Percentiles rank a stretch among this genome's conserved stretches.
Conservation (phyloP, 73 alveolate species). For the Paramecium sexaurelia region DNA sequence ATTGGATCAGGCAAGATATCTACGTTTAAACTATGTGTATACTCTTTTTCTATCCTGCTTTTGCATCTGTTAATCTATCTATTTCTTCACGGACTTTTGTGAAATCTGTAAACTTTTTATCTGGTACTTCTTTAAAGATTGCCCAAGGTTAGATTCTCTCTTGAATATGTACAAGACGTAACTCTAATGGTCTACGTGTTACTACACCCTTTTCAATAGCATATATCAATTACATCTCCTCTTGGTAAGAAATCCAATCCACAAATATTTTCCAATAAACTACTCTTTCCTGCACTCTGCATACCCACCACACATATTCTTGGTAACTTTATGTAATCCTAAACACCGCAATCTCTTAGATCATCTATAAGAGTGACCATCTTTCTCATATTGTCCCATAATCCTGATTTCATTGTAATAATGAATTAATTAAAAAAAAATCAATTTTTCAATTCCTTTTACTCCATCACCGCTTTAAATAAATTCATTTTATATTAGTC, state of each 20-base stretch:
- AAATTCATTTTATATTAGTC: constrained; percentile 64
- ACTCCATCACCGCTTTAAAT: constrained; percentile 57
- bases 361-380: constrained; percentile 72
- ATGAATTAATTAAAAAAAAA: neutral
- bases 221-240: constrained; percentile 78
- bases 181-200: constrained; percentile 93
- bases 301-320: constrained; percentile 84
- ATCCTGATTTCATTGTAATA: constrained; percentile 58
- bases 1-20: constrained; percentile 79
- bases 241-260: constrained; percentile 93
- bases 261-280: constrained; percentile 83
- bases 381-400: constrained; percentile 68
- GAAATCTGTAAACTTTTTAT: constrained; percentile 77
- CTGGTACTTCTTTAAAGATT: constrained; percentile 75
- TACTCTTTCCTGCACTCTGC: constrained; percentile 87
- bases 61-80: constrained; percentile 90
- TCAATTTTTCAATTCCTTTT: constrained; percentile 40
- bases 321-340: constrained; percentile 79
- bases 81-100: constrained; percentile 85
- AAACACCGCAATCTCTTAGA: constrained; percentile 81
- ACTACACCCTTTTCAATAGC: constrained; percentile 77
- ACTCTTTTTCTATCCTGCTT: constrained; percentile 87
- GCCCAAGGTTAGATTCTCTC: constrained; percentile 73
- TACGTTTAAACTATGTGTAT: neutral
- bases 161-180: constrained; percentile 85